Percentiles rank a stretch among this genome's conserved stretches.
These are phyloP conservation scores for Alloascoidea africana DNA, from an alignment of 805 yeast species.

Conservation along the genomic window DNA sequence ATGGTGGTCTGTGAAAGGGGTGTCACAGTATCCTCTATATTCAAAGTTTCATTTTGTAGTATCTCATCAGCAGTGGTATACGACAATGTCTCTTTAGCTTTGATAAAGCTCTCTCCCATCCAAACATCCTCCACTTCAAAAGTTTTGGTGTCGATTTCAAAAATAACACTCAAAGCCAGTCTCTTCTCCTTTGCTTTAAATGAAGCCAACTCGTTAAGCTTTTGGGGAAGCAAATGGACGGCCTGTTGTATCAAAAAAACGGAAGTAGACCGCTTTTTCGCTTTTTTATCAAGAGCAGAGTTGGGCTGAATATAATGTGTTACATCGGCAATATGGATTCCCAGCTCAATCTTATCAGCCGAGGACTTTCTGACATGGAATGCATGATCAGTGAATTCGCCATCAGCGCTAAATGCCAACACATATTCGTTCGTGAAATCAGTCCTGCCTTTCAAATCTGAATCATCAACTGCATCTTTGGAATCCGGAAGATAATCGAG, in stretches of 20 bases:
- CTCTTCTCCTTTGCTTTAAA: conserved; percentile 39
- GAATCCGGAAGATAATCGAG: conserved; percentile 12
- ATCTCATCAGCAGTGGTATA: conserved; percentile 41
- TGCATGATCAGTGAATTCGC: conserved; percentile 49
- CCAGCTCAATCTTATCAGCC: conserved; percentile 50
- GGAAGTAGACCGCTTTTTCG: conserved; percentile 69
- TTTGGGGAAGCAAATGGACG: conserved; percentile 43
- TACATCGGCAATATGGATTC: conserved; percentile 61
- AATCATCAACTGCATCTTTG: conserved; percentile 12
- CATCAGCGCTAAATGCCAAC: conserved; percentile 42
- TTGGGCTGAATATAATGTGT: conserved; percentile 49
- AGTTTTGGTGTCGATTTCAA: conserved; percentile 50
- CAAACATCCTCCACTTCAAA: conserved; percentile 56
- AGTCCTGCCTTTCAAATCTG: conserved; percentile 22
- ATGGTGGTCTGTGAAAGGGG: conserved; percentile 16
- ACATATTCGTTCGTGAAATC: conserved; percentile 41
- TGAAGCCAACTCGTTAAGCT: conserved; percentile 37
- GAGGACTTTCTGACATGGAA: conserved; percentile 50
- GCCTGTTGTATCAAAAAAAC: conserved; percentile 58
- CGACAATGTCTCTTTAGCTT: conserved; percentile 40
- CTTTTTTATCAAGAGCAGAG: conserved; percentile 54
- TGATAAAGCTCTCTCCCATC: conserved; percentile 53
- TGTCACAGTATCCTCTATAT: background rate
- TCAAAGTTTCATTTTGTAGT: conserved; percentile 15
- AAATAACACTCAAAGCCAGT: conserved; percentile 50